phyloP scores from a whole-genome alignment of 2,329 filamentous ascomycete genomes.

The Xylariaceae sp. region DNA sequence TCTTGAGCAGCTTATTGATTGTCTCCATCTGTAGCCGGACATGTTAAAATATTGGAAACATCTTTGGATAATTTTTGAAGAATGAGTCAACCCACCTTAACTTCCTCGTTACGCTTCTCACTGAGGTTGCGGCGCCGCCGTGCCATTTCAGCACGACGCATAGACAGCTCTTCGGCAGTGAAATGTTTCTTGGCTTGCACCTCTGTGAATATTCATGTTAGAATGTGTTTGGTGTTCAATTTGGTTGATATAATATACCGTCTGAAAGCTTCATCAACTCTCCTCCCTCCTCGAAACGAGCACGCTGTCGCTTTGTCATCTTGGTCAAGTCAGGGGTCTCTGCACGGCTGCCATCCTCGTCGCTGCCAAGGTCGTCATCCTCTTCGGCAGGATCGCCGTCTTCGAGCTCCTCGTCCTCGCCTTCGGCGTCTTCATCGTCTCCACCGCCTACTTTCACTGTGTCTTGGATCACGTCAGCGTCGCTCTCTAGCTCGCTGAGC shows the following conservation, averaged over 20 bases:
- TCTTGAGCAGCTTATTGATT: slow-evolving; percentile 85
- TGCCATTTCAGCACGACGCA: slow-evolving; percentile 60
- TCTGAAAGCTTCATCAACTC: slow-evolving; percentile 57
- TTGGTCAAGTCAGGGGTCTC: slow-evolving; percentile 53
- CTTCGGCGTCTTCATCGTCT: slow-evolving; percentile 39
- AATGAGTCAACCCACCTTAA: slow-evolving; percentile 47
- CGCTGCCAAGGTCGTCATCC: slow-evolving; percentile 41
- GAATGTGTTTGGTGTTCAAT: background rate
- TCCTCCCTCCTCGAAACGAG: slow-evolving; percentile 54
- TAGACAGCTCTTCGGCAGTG: slow-evolving; percentile 58
- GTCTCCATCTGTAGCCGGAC: slow-evolving; percentile 66
- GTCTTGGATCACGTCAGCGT: slow-evolving; percentile 44
- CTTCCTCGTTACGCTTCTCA: slow-evolving; percentile 61
- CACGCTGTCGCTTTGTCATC: slow-evolving; percentile 59
- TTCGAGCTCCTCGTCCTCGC: slow-evolving; percentile 45
- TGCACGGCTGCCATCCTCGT: slow-evolving; percentile 43
- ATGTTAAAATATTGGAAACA: slow-evolving; percentile 3
- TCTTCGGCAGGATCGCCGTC: slow-evolving; percentile 34
- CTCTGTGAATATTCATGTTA: slow-evolving; percentile 38
- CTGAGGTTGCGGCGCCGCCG: slow-evolving; percentile 58
- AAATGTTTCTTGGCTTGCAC: slow-evolving; percentile 61
- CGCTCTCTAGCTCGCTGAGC: slow-evolving; percentile 53
- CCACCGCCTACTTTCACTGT: slow-evolving; percentile 40
- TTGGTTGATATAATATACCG: slow-evolving; percentile 37
- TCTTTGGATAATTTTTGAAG: no score